Percentiles rank a stretch among this genome's conserved stretches.
Evolutionary conservation across 257 asterid species (phyloP).

Genomic region (Jaltomata sinuosa): DNA sequence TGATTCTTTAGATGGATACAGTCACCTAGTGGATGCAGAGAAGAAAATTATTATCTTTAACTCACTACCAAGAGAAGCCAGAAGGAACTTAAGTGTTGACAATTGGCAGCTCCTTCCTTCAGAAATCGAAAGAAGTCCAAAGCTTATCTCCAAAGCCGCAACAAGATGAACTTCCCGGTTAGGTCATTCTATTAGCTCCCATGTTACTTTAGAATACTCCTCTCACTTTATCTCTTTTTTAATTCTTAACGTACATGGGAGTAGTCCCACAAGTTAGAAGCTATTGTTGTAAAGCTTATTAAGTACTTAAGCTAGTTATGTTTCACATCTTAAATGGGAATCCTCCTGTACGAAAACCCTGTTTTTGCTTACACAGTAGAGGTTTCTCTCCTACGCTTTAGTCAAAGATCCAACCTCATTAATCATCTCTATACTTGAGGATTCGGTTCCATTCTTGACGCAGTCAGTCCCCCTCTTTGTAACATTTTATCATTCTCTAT

Average conservation of each 20-base stretch:
- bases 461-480: no score
- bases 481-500: no score
- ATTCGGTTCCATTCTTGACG: no score
- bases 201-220: not conserved
- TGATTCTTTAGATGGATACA: not conserved
- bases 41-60: not conserved
- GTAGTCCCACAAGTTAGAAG: not conserved
- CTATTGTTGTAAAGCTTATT: not conserved
- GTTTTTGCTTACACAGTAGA: not conserved
- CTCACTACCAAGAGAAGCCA: not conserved
- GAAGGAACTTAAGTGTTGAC: not conserved
- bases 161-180: not conserved
- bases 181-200: not conserved
- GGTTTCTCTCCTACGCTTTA: not conserved
- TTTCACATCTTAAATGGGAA: not conserved
- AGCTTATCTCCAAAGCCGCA: not conserved
- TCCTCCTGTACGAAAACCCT: no score
- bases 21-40: not conserved
- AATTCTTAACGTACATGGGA: not conserved
- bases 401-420: not conserved
- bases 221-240: not conserved
- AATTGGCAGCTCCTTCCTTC: not conserved
- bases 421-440: not conserved
- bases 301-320: not conserved
- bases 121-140: not conserved